These are phyloP conservation scores for Termitomyces sp. DNA, from an alignment of 1,284 basidiomycete genomes.

Conservation along the genomic window DNA sequence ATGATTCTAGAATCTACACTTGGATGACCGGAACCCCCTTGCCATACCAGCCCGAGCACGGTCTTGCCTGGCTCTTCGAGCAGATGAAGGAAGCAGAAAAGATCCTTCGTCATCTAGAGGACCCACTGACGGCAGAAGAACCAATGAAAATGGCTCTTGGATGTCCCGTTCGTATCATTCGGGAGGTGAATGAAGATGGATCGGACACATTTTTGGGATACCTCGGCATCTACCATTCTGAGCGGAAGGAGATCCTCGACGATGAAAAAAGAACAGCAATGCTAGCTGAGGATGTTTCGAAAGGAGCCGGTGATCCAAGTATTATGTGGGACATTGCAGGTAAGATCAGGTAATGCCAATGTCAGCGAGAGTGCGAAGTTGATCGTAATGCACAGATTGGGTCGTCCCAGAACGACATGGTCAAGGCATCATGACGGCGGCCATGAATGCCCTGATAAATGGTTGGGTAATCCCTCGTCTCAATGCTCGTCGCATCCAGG, in stretches of 20 bases:
- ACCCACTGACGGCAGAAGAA: neutral
- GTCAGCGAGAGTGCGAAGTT: neutral
- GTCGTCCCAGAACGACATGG: slow-evolving; percentile 13
- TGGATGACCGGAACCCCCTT: slow-evolving; percentile 13
- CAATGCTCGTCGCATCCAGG: slow-evolving; percentile 8
- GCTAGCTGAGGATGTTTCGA: slow-evolving; percentile 5
- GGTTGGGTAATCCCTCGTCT: slow-evolving; percentile 9
- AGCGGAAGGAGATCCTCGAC: slow-evolving; percentile 10
- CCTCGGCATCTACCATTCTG: slow-evolving; percentile 14
- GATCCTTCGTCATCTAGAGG: slow-evolving; percentile 7
- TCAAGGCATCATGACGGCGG: slow-evolving; percentile 12
- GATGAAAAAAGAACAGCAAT: neutral
- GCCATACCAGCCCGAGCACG: slow-evolving; percentile 16
- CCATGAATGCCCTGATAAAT: slow-evolving; percentile 4
- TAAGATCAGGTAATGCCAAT: neutral
- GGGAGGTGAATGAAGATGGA: slow-evolving; percentile 13
- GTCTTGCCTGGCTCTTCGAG: slow-evolving; percentile 10
- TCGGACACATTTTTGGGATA: slow-evolving; percentile 14
- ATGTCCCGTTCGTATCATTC: slow-evolving; percentile 16
- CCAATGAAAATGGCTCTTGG: slow-evolving; percentile 4
- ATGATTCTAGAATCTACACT: slow-evolving; percentile 13
- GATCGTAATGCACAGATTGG: slow-evolving; percentile 2
- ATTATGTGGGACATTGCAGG: slow-evolving; percentile 16
- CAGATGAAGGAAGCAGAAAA: slow-evolving; percentile 11
- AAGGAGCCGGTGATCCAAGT: slow-evolving; percentile 9